Evolutionary conservation across 192 early-diverging fungal species (phyloP), one percentile per base, ranked within the genome.

Genomic region (Coemansia sp.): DNA sequence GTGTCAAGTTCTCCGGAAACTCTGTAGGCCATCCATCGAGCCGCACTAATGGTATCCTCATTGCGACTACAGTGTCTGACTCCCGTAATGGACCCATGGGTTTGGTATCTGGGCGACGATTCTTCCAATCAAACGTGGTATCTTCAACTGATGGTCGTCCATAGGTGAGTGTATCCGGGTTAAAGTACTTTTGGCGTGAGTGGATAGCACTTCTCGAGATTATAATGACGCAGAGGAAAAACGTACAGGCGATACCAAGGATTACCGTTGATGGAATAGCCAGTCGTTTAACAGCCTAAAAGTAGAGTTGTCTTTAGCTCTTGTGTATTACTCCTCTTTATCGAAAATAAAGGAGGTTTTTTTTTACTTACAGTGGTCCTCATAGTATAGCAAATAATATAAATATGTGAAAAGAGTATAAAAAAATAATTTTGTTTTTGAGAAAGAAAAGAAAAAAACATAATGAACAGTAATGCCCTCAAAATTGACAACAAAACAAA

Each of bases 21-120:
- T 71, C 67, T 0, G 69, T 70, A n/a, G 71, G 82, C 82, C 82
- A 84, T 2, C 82, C 82, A 0, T 38, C 54, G 10, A 84, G 65
- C 24, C 82, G 71, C 49, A 40, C 59, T 27, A 84, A 51, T 3
- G 57, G 20, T 22, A 27, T 27, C 27, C 27, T 27, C 27, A 27
- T 27, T 27, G 27, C 27, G 1, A 27, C 1, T 27, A 27, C 47
- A 3, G 47, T 7, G n/a, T 51, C n/a, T 7, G 47, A 2, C 22
- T 54, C 52, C 2, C 24, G 7, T 24, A 27, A 12, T 33, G 55
- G 55, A 1, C 29, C 47, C 29, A 49, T 51, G 40, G 47, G 29
- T 22, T 67, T 18, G 16, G 22, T 20, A 13, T 41, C 22, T 3
- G 15, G 7, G 3, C 8, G 46, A 16, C n/a, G 55, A 0, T 20